These are phyloP conservation scores for Oleoguttula mirabilis DNA, from an alignment of 495 filamentous ascomycete species.

Conservation along the genomic window DNA sequence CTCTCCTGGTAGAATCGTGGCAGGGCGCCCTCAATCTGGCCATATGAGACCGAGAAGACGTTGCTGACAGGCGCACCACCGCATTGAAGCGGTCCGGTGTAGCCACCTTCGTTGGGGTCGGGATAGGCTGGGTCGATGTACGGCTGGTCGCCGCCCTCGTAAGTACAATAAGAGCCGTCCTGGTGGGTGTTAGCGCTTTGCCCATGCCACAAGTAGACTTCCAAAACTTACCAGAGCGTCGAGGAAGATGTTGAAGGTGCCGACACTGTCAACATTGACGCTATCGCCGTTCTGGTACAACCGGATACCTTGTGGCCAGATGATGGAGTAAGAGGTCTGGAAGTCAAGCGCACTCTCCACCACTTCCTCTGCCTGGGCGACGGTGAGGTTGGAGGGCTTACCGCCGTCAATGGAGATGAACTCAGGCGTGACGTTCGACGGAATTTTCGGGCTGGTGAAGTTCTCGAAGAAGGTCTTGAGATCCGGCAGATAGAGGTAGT, in stretches of 20 bases:
- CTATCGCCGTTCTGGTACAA: conserved; percentile 13
- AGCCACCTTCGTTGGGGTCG: conserved; percentile 24
- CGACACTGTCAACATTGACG: conserved; percentile 15
- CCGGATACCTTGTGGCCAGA: conserved; percentile 12
- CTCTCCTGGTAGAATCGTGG: conserved; percentile 15
- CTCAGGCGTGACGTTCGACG: conserved; percentile 8
- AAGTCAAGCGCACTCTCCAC: conserved; percentile 17
- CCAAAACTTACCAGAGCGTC: too few species aligned
- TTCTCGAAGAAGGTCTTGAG: conserved; percentile 17
- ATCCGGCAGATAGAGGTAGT: conserved; percentile 26
- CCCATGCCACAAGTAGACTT: too few species aligned
- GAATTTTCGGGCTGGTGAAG: conserved; percentile 12
- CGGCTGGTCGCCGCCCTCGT: conserved; percentile 12
- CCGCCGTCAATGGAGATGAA: conserved; percentile 19
- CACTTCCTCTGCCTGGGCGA: conserved; percentile 3
- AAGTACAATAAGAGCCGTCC: conserved; percentile 14
- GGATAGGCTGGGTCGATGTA: conserved; percentile 14
- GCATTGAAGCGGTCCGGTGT: conserved; percentile 27
- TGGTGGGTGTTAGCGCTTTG: too few species aligned
- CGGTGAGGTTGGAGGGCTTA: conserved; percentile 7
- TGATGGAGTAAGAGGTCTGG: conserved; percentile 14
- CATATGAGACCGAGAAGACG: conserved; percentile 14
- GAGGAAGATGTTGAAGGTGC: conserved; percentile 20
- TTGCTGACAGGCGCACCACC: conserved; percentile 24
- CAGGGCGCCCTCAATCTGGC: conserved; percentile 16